phyloP scores from a whole-genome alignment of 352 stramenopile genomes.

The Aphanomyces euteiches region DNA sequence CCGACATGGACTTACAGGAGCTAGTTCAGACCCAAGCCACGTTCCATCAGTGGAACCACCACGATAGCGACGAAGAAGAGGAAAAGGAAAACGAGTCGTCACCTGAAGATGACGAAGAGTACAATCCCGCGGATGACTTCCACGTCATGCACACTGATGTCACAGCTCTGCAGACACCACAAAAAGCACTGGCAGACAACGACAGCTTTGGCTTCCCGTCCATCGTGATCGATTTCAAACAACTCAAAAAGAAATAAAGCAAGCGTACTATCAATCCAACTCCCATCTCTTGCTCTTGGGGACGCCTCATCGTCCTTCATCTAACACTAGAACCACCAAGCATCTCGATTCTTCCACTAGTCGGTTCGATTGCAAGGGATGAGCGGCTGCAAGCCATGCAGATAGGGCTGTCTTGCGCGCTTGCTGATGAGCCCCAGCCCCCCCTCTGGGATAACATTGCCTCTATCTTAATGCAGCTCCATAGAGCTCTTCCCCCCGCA shows the following conservation, averaged over 20 bases:
- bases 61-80: slow-evolving; percentile 4
- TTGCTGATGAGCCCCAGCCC: too few species aligned
- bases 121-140: background rate
- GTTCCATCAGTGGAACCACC: background rate
- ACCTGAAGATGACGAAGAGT: background rate
- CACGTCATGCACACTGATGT: slow-evolving; percentile 2
- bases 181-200: slow-evolving; percentile 22
- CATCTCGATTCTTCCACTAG: too few species aligned
- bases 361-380: too few species aligned
- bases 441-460: too few species aligned
- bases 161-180: slow-evolving; percentile 14
- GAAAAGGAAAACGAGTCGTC: slow-evolving; percentile 14
- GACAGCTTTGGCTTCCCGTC: slow-evolving; percentile 15
- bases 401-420: too few species aligned
- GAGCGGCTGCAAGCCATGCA: too few species aligned
- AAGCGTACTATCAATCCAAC: too few species aligned
- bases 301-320: too few species aligned
- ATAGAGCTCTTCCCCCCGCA: too few species aligned
- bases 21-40: background rate
- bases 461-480: too few species aligned
- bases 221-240: slow-evolving; percentile 27
- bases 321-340: too few species aligned
- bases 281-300: too few species aligned
- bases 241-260: background rate
- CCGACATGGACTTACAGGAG: slow-evolving; percentile 2